Base-by-base conservation (phyloP, 2,329 filamentous ascomycete genomes). In the Grosmannia clavigera region DNA sequence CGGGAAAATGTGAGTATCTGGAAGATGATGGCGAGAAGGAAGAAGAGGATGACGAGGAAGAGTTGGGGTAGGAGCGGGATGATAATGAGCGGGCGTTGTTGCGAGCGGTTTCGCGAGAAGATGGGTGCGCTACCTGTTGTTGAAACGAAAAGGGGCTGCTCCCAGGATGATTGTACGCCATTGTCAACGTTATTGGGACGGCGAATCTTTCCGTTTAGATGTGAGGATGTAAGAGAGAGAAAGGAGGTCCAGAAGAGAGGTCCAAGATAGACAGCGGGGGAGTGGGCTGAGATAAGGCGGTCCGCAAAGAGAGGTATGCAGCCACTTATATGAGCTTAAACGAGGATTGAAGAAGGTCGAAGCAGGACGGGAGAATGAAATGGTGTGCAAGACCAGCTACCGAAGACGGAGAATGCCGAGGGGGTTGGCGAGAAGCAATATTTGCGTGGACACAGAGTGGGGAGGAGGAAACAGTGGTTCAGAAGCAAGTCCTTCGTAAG, bases 61-160 rank as follows among this genome's bases (percentile, higher is more conserved):
- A 33, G n/a, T 43, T 33, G 35, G 33, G 50, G 55, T 22, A 50
- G 56, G 31, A 60, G 22, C 53, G 57, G 19, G 55, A 27, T 16
- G 31, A 60, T 46, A 48, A 53, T 10, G 61, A 53, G 14, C 43
- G 27, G 11, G 53, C 31, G 43, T 60, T 22, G 27, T 12, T 43
- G 27, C 58, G 48, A 25, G 57, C 38, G 25, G 52, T 40, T 35
- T 55, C 43, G 46, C 25, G 52, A 54, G 58, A 57, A 55, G 33
- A 52, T 48, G 59, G 22, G 35, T 61, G 46, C 54, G 63, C 61
- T 68, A 72, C 71, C 69, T 72, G 69, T 66, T 69, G 66, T 63
- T 70, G 69, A 54, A 70, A 65, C 59, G 70, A 67, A 55, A 63
- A 69, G 33, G 65, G 64, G 31, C 63, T 63, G 43, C 66, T 65